Conservation (phyloP, 805 yeast genomes). For the Candida ipomoeae region DNA sequence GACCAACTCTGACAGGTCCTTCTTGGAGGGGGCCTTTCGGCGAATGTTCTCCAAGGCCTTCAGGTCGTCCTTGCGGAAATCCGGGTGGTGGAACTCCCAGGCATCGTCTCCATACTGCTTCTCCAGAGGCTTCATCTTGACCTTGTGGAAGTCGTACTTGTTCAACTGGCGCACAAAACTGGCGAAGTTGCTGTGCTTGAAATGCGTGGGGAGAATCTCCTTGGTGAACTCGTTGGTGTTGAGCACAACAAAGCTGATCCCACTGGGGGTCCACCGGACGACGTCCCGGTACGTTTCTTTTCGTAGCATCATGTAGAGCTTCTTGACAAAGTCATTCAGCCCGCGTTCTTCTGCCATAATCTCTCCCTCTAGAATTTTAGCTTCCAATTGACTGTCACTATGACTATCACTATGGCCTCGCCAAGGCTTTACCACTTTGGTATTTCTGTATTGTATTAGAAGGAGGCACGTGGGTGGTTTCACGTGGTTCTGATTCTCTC, state of each 20-base stretch:
- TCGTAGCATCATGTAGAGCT: conserved; percentile 79
- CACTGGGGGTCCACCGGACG: conserved; percentile 82
- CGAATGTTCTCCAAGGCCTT: conserved; percentile 84
- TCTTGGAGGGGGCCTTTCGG: conserved; percentile 68
- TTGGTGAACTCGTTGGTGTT: conserved; percentile 90
- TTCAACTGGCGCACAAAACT: conserved; percentile 92
- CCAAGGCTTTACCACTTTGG: too few relatives aligned
- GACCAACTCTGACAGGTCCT: conserved; percentile 20
- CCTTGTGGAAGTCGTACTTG: conserved; percentile 97
- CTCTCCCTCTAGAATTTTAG: neutral
- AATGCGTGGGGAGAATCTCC: conserved; percentile 83
- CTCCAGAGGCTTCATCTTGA: conserved; percentile 67
- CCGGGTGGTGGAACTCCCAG: conserved; percentile 96
- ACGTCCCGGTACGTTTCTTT: conserved; percentile 69
- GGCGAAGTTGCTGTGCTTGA: conserved; percentile 93
- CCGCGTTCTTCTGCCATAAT: conserved; percentile 3
- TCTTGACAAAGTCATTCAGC: conserved; percentile 76
- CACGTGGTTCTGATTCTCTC: too few relatives aligned
- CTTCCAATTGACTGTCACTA: too few relatives aligned
- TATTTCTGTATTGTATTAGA: too few relatives aligned
- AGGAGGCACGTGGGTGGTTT: too few relatives aligned
- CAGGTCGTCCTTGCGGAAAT: conserved; percentile 69
- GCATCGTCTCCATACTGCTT: conserved; percentile 63
- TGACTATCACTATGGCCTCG: too few relatives aligned
- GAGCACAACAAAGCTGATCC: conserved; percentile 82